Conservation (phyloP, 768 basidiomycete species). For the Amanita rimosa region DNA sequence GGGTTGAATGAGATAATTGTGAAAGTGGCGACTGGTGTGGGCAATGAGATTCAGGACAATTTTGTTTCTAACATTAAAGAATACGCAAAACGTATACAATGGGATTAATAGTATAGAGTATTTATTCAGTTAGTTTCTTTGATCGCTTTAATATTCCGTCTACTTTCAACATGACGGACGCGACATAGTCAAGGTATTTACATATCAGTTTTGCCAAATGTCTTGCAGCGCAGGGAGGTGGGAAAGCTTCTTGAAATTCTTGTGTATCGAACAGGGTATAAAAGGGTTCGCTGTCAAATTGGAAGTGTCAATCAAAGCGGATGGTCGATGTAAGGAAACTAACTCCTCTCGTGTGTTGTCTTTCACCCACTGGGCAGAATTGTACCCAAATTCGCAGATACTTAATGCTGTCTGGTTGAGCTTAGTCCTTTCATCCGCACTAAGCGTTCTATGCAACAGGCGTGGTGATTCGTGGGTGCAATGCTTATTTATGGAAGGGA, state of each 20-base stretch:
- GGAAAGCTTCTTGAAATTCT: constrained; percentile 11
- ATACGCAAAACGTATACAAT: constrained; percentile 62
- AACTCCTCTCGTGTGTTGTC: constrained; percentile 10
- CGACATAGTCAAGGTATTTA: constrained; percentile 15
- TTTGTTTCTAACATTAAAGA: constrained; percentile 72
- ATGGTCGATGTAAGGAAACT: neutral
- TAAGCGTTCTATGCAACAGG: constrained; percentile 18
- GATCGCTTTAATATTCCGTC: constrained; percentile 9
- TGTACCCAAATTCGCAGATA: constrained; percentile 10
- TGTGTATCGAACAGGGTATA: constrained; percentile 10
- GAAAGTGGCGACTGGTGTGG: constrained; percentile 79
- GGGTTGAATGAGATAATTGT: constrained; percentile 84
- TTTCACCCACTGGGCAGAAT: constrained; percentile 14
- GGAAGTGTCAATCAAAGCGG: neutral
- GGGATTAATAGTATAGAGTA: constrained; percentile 43
- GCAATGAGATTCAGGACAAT: constrained; percentile 55
- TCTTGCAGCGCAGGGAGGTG: constrained; percentile 8
- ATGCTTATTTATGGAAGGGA: constrained; percentile 18
- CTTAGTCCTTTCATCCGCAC: constrained; percentile 12
- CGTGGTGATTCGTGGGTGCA: constrained; percentile 11
- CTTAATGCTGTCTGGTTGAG: constrained; percentile 10
- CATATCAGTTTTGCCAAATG: constrained; percentile 12
- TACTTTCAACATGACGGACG: constrained; percentile 10
- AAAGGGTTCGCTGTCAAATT: neutral
- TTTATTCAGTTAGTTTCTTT: neutral